Evolutionary conservation across 1,284 basidiomycete species (phyloP).

Genomic region (Papiliotrema nemorosa): DNA sequence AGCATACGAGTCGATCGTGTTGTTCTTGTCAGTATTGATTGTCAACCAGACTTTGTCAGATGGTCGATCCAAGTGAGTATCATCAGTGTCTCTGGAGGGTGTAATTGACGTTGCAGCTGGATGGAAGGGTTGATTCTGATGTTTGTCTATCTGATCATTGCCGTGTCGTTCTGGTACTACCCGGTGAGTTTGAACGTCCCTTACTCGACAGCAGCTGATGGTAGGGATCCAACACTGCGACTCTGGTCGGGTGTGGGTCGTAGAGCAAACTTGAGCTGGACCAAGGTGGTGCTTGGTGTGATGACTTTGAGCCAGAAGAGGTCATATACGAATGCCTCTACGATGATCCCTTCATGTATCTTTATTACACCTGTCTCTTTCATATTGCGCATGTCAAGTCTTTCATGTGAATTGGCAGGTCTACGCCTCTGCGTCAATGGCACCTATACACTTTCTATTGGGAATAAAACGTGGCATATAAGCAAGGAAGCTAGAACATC

Average conservation of each 20-base stretch:
- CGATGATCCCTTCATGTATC: no score
- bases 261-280: background rate
- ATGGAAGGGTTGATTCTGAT: constrained; percentile 57
- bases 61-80: constrained; percentile 48
- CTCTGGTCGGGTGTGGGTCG: constrained; percentile 29
- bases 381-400: no score
- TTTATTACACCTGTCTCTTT: no score
- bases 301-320: no score
- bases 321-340: no score
- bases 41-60: constrained; percentile 78
- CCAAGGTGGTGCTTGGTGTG: no score
- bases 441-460: no score
- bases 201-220: background rate
- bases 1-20: constrained; percentile 50
- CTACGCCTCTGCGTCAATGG: no score
- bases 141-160: constrained; percentile 51
- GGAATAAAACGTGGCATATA: no score
- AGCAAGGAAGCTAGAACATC: no score
- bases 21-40: constrained; percentile 66
- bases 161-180: constrained; percentile 46
- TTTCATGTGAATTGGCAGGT: no score
- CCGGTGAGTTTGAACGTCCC: constrained; percentile 18
- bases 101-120: constrained; percentile 52
- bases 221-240: constrained; percentile 38
- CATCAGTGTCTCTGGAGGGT: background rate